Conservation (phyloP, 345 rosid genomes). For the Hypericum androsaemum region DNA sequence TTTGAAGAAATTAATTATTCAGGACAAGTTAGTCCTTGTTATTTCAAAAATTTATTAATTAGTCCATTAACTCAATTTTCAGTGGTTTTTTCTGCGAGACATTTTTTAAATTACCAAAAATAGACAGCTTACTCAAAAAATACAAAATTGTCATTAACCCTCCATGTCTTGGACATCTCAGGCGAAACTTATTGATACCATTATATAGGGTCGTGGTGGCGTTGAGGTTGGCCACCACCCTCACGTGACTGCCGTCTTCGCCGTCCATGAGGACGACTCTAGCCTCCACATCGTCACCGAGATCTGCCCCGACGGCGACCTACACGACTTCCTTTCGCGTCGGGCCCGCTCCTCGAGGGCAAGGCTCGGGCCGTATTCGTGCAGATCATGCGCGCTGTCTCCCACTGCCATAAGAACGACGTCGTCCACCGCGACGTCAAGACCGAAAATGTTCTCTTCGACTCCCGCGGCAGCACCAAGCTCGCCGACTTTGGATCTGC, state of each 20-base stretch:
- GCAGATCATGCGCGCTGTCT: slow-evolving; percentile 45
- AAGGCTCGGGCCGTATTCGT: slow-evolving; percentile 31
- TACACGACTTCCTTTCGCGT: slow-evolving; percentile 37
- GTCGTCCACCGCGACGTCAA: slow-evolving; percentile 75
- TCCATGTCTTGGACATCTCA: too few species aligned
- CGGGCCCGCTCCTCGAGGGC: slow-evolving; percentile 29
- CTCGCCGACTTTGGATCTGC: slow-evolving; percentile 77
- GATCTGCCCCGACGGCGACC: slow-evolving; percentile 43
- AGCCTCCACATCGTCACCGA: slow-evolving; percentile 48
- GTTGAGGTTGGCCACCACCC: too few species aligned
- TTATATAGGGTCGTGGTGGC: too few species aligned
- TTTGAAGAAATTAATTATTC: too few species aligned
- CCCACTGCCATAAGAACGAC: slow-evolving; percentile 56
- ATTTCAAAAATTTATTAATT: too few species aligned
- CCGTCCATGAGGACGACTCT: slow-evolving; percentile 47
- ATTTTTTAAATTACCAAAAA: too few species aligned
- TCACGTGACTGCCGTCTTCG: slow-evolving; percentile 44
- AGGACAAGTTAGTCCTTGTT: too few species aligned
- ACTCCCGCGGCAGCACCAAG: slow-evolving; percentile 25
- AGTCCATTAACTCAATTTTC: too few species aligned
- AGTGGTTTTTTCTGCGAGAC: too few species aligned
- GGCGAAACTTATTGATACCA: too few species aligned
- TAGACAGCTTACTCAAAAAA: too few species aligned
- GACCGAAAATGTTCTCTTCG: slow-evolving; percentile 61
- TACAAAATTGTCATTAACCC: too few species aligned